Conservation (phyloP, 2,329 filamentous ascomycete genomes). For the Penicillium oxalicum region DNA sequence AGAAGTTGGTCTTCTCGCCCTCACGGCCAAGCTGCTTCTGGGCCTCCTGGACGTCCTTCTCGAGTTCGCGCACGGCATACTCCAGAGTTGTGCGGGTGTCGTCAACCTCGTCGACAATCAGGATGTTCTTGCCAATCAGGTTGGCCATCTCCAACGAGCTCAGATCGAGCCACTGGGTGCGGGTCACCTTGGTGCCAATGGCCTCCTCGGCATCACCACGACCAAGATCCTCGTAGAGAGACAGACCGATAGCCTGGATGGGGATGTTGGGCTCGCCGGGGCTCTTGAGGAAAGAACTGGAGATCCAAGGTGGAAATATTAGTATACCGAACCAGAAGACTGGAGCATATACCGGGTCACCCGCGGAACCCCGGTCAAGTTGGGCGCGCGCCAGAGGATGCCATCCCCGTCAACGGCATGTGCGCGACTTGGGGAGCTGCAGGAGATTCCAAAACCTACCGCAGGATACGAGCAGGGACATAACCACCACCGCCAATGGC, state of each 20-base stretch:
- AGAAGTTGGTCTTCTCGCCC: slow-evolving; percentile 75
- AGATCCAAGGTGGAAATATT: neutral
- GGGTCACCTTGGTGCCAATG: slow-evolving; percentile 87
- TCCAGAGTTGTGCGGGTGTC: slow-evolving; percentile 91
- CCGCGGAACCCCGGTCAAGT: too few species aligned
- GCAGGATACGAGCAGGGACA: slow-evolving; percentile 91
- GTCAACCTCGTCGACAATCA: slow-evolving; percentile 94
- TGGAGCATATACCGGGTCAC: neutral
- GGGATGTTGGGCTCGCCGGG: slow-evolving; percentile 87
- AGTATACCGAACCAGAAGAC: neutral
- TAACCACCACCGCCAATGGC: slow-evolving; percentile 97
- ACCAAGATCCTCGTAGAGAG: slow-evolving; percentile 82
- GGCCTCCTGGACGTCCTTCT: slow-evolving; percentile 87
- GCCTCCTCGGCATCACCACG: slow-evolving; percentile 62
- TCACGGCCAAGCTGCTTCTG: slow-evolving; percentile 64
- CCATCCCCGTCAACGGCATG: too few species aligned
- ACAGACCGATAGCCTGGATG: slow-evolving; percentile 97
- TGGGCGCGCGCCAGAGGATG: neutral
- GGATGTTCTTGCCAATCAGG: slow-evolving; percentile 80
- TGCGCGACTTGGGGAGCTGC: neutral
- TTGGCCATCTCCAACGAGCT: slow-evolving; percentile 80
- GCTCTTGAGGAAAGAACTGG: slow-evolving; percentile 82
- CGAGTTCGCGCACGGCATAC: slow-evolving; percentile 84
- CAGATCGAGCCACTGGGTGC: slow-evolving; percentile 96
- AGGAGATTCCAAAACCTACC: slow-evolving; percentile 41